A percentile compares a stretch with the other conserved stretches of the same genome.
Conservation (phyloP, 2,329 filamentous ascomycete species). For the Curvularia spicifera region DNA sequence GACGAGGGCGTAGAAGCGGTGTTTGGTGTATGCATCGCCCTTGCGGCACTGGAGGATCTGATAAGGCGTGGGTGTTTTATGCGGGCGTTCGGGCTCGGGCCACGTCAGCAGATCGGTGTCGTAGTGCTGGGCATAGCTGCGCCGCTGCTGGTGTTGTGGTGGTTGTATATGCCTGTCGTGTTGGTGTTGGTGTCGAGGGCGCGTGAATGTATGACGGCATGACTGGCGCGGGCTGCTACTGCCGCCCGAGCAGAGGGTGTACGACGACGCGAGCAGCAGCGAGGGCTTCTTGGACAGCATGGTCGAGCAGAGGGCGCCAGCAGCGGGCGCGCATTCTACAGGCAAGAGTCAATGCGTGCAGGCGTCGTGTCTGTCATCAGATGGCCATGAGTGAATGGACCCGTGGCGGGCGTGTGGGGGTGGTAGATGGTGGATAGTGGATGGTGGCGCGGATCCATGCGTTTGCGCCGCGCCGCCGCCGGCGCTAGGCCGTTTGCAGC, state of each 20-base stretch:
- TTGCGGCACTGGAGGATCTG: conserved; percentile 75
- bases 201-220: conserved; percentile 49
- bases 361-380: neutral
- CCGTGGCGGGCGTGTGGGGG: conserved; percentile 7
- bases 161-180: neutral
- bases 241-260: conserved; percentile 27
- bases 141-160: conserved; percentile 7
- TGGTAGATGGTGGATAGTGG: neutral
- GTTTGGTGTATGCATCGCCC: conserved; percentile 77
- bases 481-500: conserved; percentile 5
- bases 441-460: conserved; percentile 10
- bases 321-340: conserved; percentile 31
- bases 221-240: conserved; percentile 34
- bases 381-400: conserved; percentile 4
- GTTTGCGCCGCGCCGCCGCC: too few species aligned
- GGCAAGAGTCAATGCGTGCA: conserved; percentile 2
- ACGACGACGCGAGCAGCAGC: conserved; percentile 26
- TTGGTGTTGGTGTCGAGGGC: conserved; percentile 20
- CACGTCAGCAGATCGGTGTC: conserved; percentile 37
- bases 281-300: conserved; percentile 49
- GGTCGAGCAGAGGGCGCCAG: conserved; percentile 28
- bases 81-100: conserved; percentile 46
- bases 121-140: conserved; percentile 40
- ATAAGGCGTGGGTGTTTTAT: conserved; percentile 76
- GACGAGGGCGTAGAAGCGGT: conserved; percentile 85